phyloP scores from a whole-genome alignment of 1,139 yeast species.

The Sugiyamaella grinbergsii region DNA sequence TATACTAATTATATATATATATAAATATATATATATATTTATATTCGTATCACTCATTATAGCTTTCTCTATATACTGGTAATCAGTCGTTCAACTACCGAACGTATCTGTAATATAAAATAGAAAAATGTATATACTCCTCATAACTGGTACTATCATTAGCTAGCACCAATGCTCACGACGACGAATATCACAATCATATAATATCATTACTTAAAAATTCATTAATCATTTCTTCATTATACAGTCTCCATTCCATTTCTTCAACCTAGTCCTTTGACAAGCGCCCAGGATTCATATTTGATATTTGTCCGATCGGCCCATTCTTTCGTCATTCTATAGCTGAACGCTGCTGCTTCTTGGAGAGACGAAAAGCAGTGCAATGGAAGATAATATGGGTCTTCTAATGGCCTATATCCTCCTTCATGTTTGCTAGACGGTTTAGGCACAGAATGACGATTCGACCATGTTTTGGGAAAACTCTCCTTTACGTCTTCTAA shows the following conservation, averaged over 20 bases:
- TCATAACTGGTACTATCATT: no score
- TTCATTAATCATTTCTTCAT: slow-evolving; percentile 13
- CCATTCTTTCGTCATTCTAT: slow-evolving; percentile 42
- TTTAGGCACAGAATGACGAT: slow-evolving; percentile 26
- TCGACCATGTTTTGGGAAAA: slow-evolving; percentile 41
- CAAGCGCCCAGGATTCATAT: slow-evolving; percentile 33
- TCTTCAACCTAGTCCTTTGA: slow-evolving; percentile 27
- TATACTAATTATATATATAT: no score
- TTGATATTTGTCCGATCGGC: slow-evolving; percentile 36
- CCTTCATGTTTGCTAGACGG: slow-evolving; percentile 34
- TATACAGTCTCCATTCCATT: background rate
- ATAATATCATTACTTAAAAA: background rate
- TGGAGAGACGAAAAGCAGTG: slow-evolving; percentile 44
- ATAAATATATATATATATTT: no score
- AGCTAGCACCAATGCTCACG: no score
- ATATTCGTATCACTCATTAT: no score
- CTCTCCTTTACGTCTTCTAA: slow-evolving; percentile 32
- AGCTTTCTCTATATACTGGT: no score
- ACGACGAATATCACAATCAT: background rate
- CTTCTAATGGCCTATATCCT: slow-evolving; percentile 42
- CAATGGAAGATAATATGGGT: slow-evolving; percentile 44
- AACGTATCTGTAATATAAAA: no score
- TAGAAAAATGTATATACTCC: no score
- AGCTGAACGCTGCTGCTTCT: slow-evolving; percentile 48
- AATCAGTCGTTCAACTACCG: no score